Base-by-base conservation (phyloP, 202 grass and related monocot genomes). In the Panicum hallii region DNA sequence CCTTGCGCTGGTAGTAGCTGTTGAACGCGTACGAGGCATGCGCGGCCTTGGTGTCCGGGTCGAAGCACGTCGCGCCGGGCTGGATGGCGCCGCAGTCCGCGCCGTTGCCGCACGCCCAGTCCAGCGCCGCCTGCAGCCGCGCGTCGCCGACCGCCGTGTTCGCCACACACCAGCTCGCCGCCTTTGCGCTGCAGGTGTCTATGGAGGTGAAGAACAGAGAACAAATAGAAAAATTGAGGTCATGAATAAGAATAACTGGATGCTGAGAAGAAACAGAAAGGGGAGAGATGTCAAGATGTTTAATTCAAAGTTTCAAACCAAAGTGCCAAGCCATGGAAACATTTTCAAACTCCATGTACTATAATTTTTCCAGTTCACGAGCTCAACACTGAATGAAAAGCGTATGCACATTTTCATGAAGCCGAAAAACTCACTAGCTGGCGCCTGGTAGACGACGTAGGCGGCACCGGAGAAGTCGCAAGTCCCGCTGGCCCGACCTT, bases 21-120 rank as follows among this genome's bases (percentile, higher is more conserved):
- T 94, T 94, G 87, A 94, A 90, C 5, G 92, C 92, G 68, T 90
- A 69, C 1, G 89, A 84, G 0, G 92, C 89, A 34, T 94, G 92
- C 5, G 90, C 85, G n/a, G 77, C 73, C 47, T 70, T 47, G 14
- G 85, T 92, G 89, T 94, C 73, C 0, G 92, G 92, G 4, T 91
- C 41, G 75, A 65, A 94, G 84, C 92, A 94, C 1, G 72, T 14
- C 0, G 82, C 73, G 8, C 90, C 89, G 0, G 85, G 85, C 78
- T 90, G 87, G 55, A 92, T 94, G 36, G 55, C 63, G 26, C 56
- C 49, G 79, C 92, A 94, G 77, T 94, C 82, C 0, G 89, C 92
- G 8, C 84, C 89, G 5, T 88, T 45, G 2, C 89, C 82, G 48
- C 92, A 94, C 1, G 90, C 92, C 19, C 63, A 95, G 79, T 95